Conservation (phyloP, 176 grass and related monocot genomes). For the Carex littledalei region DNA sequence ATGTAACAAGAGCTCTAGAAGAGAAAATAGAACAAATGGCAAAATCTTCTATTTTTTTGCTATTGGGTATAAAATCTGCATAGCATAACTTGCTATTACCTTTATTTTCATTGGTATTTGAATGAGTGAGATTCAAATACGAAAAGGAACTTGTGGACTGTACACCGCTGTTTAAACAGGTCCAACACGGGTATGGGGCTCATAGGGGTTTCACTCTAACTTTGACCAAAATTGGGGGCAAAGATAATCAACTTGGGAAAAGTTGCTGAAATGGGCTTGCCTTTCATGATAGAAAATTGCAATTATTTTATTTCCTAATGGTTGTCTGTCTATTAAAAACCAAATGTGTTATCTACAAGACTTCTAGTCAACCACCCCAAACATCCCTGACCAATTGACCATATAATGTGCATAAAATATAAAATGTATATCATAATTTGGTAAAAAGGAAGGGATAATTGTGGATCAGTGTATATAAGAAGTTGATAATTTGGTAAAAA, state of each 20-base stretch:
- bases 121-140: too few relatives aligned
- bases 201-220: neutral
- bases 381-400: neutral
- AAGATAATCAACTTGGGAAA: neutral
- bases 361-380: neutral
- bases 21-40: too few relatives aligned
- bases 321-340: neutral
- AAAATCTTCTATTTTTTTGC: too few relatives aligned
- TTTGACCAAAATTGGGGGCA: neutral
- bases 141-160: too few relatives aligned
- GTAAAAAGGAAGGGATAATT: neutral
- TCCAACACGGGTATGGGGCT: neutral
- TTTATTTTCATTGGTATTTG: too few relatives aligned
- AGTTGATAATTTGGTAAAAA: too few relatives aligned
- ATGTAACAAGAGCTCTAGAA: too few relatives aligned
- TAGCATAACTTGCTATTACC: too few relatives aligned
- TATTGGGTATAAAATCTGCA: too few relatives aligned
- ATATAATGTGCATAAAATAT: neutral
- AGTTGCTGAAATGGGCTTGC: neutral
- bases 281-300: neutral
- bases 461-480: too few relatives aligned
- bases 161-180: neutral
- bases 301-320: neutral
- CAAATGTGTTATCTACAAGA: neutral
- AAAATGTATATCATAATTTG: neutral